Conservation (phyloP, 1,284 basidiomycete genomes). For the Sanguinoderma infundibulare region DNA sequence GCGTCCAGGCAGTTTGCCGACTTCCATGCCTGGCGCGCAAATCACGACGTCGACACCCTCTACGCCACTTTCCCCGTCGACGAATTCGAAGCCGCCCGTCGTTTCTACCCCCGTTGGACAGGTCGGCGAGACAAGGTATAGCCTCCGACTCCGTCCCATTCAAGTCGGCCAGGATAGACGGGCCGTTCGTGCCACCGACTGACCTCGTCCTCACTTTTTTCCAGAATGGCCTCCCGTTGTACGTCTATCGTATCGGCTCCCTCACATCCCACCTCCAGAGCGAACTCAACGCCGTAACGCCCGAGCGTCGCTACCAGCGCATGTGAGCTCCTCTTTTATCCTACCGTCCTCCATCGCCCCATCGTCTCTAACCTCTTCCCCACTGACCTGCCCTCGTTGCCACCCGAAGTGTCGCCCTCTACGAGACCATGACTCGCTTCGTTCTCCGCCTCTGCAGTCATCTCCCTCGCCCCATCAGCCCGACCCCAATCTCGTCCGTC, state of each 20-base stretch:
- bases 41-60: conserved; percentile 62
- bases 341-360: conserved; percentile 9
- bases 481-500: conserved; percentile 64
- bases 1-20: conserved; percentile 73
- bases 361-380: neutral
- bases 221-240: conserved; percentile 72
- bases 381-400: conserved; percentile 9
- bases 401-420: conserved; percentile 51
- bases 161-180: neutral
- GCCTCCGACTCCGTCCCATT: conserved; percentile 30
- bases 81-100: conserved; percentile 63
- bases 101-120: conserved; percentile 81
- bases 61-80: conserved; percentile 59
- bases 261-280: conserved; percentile 56
- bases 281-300: conserved; percentile 58
- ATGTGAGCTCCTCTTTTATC: conserved; percentile 53
- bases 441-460: conserved; percentile 65
- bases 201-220: neutral
- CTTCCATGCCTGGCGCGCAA: conserved; percentile 66
- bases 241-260: conserved; percentile 71
- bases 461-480: conserved; percentile 56
- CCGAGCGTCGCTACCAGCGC: conserved; percentile 64
- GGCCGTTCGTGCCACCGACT: neutral
- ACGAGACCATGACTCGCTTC: conserved; percentile 71
- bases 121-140: conserved; percentile 70